Percentiles rank a stretch among this genome's conserved stretches.
Conservation (phyloP, 768 basidiomycete genomes). For the Paxillus involutus region DNA sequence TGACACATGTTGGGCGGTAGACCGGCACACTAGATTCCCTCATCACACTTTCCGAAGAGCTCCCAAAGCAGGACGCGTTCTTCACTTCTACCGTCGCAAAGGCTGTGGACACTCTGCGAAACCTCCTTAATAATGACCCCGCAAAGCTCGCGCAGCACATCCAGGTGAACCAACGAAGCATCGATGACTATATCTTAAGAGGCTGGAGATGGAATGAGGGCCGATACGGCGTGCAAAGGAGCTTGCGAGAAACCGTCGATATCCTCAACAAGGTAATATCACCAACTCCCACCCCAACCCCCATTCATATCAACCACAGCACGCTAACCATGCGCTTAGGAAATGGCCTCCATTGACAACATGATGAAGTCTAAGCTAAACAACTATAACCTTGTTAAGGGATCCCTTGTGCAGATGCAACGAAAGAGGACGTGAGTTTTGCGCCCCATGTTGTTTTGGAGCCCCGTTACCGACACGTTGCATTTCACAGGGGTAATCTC, state of each 20-base stretch:
- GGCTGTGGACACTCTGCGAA: slow-evolving; percentile 90
- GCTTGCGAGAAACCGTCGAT: slow-evolving; percentile 84
- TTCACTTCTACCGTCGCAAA: slow-evolving; percentile 90
- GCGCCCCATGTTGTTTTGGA: neutral
- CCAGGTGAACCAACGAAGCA: slow-evolving; percentile 73
- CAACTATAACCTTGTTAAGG: slow-evolving; percentile 93
- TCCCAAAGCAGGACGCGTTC: slow-evolving; percentile 87
- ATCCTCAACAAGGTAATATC: slow-evolving; percentile 72
- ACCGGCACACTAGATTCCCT: slow-evolving; percentile 92
- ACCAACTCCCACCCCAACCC: slow-evolving; percentile 9
- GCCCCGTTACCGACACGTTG: slow-evolving; percentile 3
- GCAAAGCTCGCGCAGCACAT: slow-evolving; percentile 72
- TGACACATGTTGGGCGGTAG: slow-evolving; percentile 40
- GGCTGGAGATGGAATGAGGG: slow-evolving; percentile 94
- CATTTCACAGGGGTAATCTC: slow-evolving; percentile 77
- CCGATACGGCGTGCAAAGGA: slow-evolving; percentile 81
- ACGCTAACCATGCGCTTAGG: slow-evolving; percentile 43
- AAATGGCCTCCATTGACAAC: slow-evolving; percentile 93
- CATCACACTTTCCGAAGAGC: slow-evolving; percentile 84
- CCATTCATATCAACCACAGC: slow-evolving; percentile 20
- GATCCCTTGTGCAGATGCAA: slow-evolving; percentile 86
- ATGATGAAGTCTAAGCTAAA: slow-evolving; percentile 90
- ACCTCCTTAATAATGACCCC: slow-evolving; percentile 86
- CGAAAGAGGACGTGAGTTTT: slow-evolving; percentile 83
- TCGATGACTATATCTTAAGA: slow-evolving; percentile 77